Percentiles rank a stretch among this genome's conserved stretches.
Evolutionary conservation across 1,284 basidiomycete genomes (phyloP).

Genomic region (Tilletia walkeri): DNA sequence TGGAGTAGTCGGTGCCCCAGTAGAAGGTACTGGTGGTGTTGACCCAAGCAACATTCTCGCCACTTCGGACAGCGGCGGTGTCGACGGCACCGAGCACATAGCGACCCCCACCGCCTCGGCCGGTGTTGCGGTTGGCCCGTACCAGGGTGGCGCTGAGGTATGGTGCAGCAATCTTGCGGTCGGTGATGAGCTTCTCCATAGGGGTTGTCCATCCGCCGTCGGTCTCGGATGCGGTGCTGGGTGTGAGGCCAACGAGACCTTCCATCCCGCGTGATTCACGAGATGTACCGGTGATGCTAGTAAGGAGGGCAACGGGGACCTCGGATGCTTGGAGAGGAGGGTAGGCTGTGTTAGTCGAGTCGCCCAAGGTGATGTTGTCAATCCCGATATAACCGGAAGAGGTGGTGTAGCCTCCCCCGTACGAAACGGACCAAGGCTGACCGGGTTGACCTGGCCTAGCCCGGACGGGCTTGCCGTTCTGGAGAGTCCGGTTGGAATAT

Average conservation of each 20-base stretch:
- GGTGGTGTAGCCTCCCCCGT: constrained; percentile 30
- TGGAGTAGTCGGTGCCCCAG: constrained; percentile 36
- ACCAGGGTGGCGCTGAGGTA: constrained; percentile 39
- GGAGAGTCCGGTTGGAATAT: constrained; percentile 37
- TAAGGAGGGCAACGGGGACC: constrained; percentile 32
- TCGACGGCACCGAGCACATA: constrained; percentile 43
- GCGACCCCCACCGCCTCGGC: constrained; percentile 38
- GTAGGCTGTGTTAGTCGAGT: constrained; percentile 11
- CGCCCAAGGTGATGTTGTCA: constrained; percentile 36
- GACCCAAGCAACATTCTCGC: constrained; percentile 34
- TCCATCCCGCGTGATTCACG: constrained; percentile 39
- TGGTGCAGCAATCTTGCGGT: constrained; percentile 30
- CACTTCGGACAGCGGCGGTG: constrained; percentile 25
- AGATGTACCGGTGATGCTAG: constrained; percentile 30
- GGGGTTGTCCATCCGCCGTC: constrained; percentile 41
- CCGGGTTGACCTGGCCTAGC: constrained; percentile 29
- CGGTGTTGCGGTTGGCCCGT: constrained; percentile 41
- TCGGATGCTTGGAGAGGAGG: constrained; percentile 26
- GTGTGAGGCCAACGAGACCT: constrained; percentile 36
- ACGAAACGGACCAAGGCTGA: constrained; percentile 32
- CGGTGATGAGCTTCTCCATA: constrained; percentile 38
- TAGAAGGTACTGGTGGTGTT: constrained; percentile 30
- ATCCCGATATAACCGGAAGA: constrained; percentile 38
- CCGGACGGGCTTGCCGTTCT: constrained; percentile 20
- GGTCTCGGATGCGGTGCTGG: constrained; percentile 27